These are phyloP conservation scores for Tothia fuscella DNA, from an alignment of 2,329 filamentous ascomycete species.

Conservation along the genomic window DNA sequence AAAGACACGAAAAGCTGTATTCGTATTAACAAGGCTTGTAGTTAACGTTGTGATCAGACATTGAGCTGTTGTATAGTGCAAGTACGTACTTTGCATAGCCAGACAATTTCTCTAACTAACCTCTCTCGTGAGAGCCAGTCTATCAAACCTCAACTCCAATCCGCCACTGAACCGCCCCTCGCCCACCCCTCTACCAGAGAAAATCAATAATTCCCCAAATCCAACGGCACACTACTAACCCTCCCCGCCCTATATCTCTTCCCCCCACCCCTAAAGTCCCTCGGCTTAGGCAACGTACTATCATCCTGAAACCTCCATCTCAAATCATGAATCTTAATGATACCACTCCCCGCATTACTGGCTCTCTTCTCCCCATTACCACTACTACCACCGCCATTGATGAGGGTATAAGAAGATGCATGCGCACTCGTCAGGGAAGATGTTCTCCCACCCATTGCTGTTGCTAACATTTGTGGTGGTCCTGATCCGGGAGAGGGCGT, in stretches of 20 bases:
- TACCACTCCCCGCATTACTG: slow-evolving; percentile 12
- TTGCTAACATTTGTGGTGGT: slow-evolving; percentile 19
- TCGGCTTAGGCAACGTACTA: slow-evolving; percentile 67
- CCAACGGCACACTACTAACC: slow-evolving; percentile 85
- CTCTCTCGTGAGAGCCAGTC: too few relatives aligned
- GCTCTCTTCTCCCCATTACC: slow-evolving; percentile 14
- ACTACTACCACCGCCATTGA: slow-evolving; percentile 24
- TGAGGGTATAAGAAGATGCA: slow-evolving; percentile 44
- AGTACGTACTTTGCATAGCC: too few relatives aligned
- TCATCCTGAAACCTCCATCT: slow-evolving; percentile 85
- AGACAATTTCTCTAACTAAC: too few relatives aligned
- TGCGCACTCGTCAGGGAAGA: slow-evolving; percentile 62
- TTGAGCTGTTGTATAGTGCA: too few relatives aligned
- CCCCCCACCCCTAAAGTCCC: slow-evolving; percentile 61
- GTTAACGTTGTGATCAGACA: too few relatives aligned
- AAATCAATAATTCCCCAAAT: slow-evolving; percentile 58
- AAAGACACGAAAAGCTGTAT: too few relatives aligned
- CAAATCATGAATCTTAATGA: slow-evolving; percentile 51
- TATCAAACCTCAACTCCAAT: too few relatives aligned
- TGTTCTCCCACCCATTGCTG: slow-evolving; percentile 29
- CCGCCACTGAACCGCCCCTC: too few relatives aligned
- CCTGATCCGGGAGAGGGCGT: slow-evolving; percentile 31
- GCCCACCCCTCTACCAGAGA: too few relatives aligned
- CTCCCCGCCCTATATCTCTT: slow-evolving; percentile 82
- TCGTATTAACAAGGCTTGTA: too few relatives aligned